Base-by-base conservation (phyloP, 768 basidiomycete species). In the Termitomyces sp. region DNA sequence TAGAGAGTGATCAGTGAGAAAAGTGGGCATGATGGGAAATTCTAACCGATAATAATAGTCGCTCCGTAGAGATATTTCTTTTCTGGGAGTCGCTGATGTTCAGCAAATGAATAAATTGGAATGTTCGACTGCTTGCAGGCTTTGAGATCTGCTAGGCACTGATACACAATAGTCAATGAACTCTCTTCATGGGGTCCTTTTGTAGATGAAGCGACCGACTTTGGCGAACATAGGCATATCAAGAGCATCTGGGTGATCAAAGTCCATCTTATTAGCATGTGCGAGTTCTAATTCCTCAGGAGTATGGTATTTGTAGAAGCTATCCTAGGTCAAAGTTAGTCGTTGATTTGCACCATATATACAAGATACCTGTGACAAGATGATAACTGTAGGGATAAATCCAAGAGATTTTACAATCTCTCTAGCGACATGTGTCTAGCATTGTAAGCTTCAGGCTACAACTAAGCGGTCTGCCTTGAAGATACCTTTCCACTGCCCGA, bases 21-120 rank as follows among this genome's bases (percentile, higher is more conserved):
- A 56, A 44, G 55, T 33, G 58, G n/a, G 58, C 22, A 39, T 37
- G n/a, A 49, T 13, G 31, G 27, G 20, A 20, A n/a, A 31, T 30
- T 42, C 73, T 53, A 62, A 87, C 88, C 84, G 57, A 97, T 95
- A 66, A 97, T 92, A 51, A 98, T 89, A 18, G 91, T 87, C 13
- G 95, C 94, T 4, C 95, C 95, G 69, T 98, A 98, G 2, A 96
- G 76, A 73, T 97, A 95, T 69, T 93, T 90, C 31, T 81, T 87
- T 64, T 93, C 88, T 15, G 81, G 73, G 30, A 88, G 68, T 58
- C 93, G 78, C 69, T 97, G 94, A 73, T 99, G 97, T 62, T 91
- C 80, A 27, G 84, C 79, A 72, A 99, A 99, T 0, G 94, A 96
- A 71, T 99, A 99, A 7, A 96, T 84, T 0, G 97, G 96, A 59